phyloP scores from a whole-genome alignment of 805 yeast species.

The Candida quercuum region DNA sequence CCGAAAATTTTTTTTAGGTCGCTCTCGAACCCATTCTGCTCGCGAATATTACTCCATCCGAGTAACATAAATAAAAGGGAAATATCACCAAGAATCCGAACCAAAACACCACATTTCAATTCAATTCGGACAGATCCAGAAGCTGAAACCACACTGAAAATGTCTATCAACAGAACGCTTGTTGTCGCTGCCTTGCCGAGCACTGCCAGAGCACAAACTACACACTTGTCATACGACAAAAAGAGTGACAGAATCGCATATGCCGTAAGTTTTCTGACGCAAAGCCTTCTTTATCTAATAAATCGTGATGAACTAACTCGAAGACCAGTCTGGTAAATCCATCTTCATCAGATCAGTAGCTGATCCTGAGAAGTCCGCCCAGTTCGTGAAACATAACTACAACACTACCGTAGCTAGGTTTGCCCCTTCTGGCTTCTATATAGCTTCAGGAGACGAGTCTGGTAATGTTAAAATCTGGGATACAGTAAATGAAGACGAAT shows the following conservation, averaged over 20 bases:
- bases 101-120: not conserved
- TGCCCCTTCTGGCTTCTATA: slow-evolving; percentile 83
- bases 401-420: slow-evolving; percentile 81
- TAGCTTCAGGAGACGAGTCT: slow-evolving; percentile 89
- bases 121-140: not conserved
- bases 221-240: slow-evolving; percentile 71
- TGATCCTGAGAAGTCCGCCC: slow-evolving; percentile 46
- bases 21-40: not conserved
- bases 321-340: slow-evolving; percentile 67
- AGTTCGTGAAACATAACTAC: slow-evolving; percentile 66
- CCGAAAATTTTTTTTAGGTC: not conserved
- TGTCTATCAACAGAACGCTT: slow-evolving; percentile 23
- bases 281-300: not conserved
- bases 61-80: not conserved
- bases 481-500: slow-evolving; percentile 41
- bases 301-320: not conserved
- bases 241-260: slow-evolving; percentile 70
- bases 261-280: slow-evolving; percentile 31
- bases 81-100: not conserved
- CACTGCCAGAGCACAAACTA: slow-evolving; percentile 65
- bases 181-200: slow-evolving; percentile 74
- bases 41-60: not conserved
- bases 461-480: slow-evolving; percentile 93
- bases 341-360: slow-evolving; percentile 64
- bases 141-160: no score